Evolutionary conservation across 2,329 filamentous ascomycete genomes (phyloP), one percentile per base, ranked within the genome.

Genomic region (Nemania sp.): DNA sequence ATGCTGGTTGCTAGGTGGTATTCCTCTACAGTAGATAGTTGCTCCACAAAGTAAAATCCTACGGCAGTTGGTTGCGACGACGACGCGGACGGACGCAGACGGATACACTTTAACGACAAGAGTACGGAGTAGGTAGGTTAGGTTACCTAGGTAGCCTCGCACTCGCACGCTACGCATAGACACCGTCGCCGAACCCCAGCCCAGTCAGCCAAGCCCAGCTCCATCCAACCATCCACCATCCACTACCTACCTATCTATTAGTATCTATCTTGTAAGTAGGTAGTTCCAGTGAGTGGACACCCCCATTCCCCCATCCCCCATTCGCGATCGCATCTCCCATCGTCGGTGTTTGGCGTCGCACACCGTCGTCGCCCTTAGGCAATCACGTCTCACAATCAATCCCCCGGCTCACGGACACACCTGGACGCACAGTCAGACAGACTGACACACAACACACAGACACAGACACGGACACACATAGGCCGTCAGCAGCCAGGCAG

Each of bases 331-430:
- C 45, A 59, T 26, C 53, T 49, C 38, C 53, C 58, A 61, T 62
- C 62, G 57, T 55, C 58, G 59, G 57, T 59, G 64, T 59, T 55
- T 68, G 68, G 68, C 68, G 68, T 70, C 65, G 32, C 68, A 68
- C 68, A 59, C 62, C 65, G 51, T 61, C 64, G 51, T 53, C 52
- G 55, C 24, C 55, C 63, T 64, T 47, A 54, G 56, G 61, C 69
- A 66, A 67, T 62, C 62, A 61, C 49, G 71, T 72, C 70, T 71
- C 67, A 71, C 71, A 69, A 62, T 45, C 20, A 51, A 53, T 53
- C 27, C 18, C 45, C 38, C 61, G 58, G 43, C 32, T 61, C 47
- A 22, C 59, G 41, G 45, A 10, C 15, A 24, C 27, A 24, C 27
- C 38, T n/a, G 45, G 57, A 32, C 29, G 45, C 24, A 62, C 57